A percentile compares a stretch with the other conserved stretches of the same genome.
Evolutionary conservation across 768 basidiomycete genomes (phyloP).

Genomic region (Amyloporia xantha): DNA sequence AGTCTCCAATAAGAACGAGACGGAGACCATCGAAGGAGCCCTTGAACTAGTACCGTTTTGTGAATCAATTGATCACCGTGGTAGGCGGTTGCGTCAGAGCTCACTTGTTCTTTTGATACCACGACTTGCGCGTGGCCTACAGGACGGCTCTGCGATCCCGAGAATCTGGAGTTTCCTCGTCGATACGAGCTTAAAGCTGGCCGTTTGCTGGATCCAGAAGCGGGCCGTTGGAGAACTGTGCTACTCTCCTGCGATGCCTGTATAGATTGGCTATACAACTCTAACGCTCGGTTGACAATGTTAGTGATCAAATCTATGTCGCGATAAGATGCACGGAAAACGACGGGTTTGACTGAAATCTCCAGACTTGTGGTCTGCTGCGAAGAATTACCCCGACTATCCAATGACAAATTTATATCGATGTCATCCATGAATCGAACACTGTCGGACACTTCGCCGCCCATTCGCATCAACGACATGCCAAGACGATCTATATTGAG

Average conservation of each 20-base stretch:
- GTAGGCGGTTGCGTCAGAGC: constrained; percentile 10
- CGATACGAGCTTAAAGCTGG: background rate
- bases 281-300: constrained; percentile 82
- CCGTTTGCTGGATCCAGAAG: background rate
- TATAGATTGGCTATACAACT: constrained; percentile 53
- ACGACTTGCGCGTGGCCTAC: constrained; percentile 38
- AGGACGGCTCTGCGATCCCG: constrained; percentile 13
- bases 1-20: constrained; percentile 87
- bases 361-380: constrained; percentile 82
- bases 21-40: constrained; percentile 88
- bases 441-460: constrained; percentile 59
- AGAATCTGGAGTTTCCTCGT: constrained; percentile 5
- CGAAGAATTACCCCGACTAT: constrained; percentile 65
- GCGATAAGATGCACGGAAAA: constrained; percentile 92
- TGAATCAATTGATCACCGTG: background rate
- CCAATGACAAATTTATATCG: constrained; percentile 81
- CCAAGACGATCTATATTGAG: constrained; percentile 77
- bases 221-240: background rate
- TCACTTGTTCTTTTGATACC: constrained; percentile 80
- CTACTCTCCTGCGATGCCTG: background rate
- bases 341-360: constrained; percentile 70
- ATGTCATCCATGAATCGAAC: constrained; percentile 93
- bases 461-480: constrained; percentile 93
- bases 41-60: constrained; percentile 51
- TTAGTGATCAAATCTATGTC: constrained; percentile 86